Base-by-base conservation (phyloP, 768 basidiomycete species). In the Kwoniella dendrophila region DNA sequence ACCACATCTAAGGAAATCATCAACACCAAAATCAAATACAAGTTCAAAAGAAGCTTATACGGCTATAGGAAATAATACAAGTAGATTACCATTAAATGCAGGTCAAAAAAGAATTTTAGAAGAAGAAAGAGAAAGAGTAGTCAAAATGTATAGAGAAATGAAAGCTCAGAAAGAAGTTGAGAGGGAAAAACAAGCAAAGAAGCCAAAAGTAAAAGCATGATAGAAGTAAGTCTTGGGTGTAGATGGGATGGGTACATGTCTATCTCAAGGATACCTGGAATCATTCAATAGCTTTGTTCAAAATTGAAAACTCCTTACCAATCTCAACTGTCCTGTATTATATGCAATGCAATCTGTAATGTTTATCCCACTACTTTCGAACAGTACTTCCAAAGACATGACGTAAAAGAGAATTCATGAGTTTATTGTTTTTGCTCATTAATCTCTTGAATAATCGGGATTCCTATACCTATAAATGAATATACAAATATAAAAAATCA, bases 41-140 rank as follows among this genome's bases (percentile, higher is more conserved):
- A 50, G 53, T 22, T 26, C 22, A 5, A 61, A 59, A 30, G 67
- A 63, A 8, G 62, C 43, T 4, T 69, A 68, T 36, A 51, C 49
- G 20, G 62, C 59, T 27, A 45, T 49, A 24, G 67, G 63, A 5
- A 57, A 58, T 24, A 41, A 49, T 50, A 61, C 60, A 51, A 71
- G 66, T 10, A 53, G 64, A 29, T 67, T 60, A 29, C 73, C 73
- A 26, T 45, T 78, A 22, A 72, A 64, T 60, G 62, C 73, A 11
- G 77, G 71, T 2, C 75, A 76, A 63, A 56, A 67, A 62, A 47
- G 77, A 48, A 48, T 76, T 40, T 50, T 78, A 62, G 77, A 73
- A 47, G 75, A 75, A 51, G 77, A 78, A 60, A 62, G 77, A 48
- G 75, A 76, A 61, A 65, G 77, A 47, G 77, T 78, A 10, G 62